Evolutionary conservation across 2,329 filamentous ascomycete genomes (phyloP).

Genomic region (Cryphonectria naterciae): DNA sequence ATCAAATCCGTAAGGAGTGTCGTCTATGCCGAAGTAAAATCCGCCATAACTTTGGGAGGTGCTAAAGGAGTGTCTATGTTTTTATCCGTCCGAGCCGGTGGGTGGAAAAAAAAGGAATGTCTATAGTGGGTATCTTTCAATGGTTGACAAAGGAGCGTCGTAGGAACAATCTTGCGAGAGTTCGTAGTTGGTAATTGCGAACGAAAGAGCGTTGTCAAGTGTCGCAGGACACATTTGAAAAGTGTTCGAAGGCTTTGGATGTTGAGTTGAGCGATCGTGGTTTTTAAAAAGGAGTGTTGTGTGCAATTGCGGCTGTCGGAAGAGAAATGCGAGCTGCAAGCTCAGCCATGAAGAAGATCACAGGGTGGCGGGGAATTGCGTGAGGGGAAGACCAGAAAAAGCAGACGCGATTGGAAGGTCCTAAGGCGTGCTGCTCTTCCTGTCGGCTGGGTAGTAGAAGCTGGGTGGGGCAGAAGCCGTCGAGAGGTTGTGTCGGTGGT

Average conservation of each 20-base stretch:
- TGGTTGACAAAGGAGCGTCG: slow-evolving; percentile 40
- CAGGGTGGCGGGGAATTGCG: slow-evolving; percentile 30
- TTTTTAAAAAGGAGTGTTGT: slow-evolving; percentile 31
- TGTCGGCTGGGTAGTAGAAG: slow-evolving; percentile 42
- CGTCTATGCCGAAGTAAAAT: slow-evolving; percentile 43
- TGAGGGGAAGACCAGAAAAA: slow-evolving; percentile 23
- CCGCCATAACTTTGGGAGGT: slow-evolving; percentile 41
- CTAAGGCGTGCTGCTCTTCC: slow-evolving; percentile 33
- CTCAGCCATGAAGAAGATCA: slow-evolving; percentile 37
- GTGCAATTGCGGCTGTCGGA: slow-evolving; percentile 41
- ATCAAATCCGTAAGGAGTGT: slow-evolving; percentile 51
- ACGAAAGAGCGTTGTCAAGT: slow-evolving; percentile 38
- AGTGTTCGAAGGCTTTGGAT: slow-evolving; percentile 33
- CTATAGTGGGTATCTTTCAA: slow-evolving; percentile 47
- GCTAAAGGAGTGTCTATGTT: slow-evolving; percentile 39
- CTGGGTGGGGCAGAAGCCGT: slow-evolving; percentile 41
- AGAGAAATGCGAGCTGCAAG: slow-evolving; percentile 32
- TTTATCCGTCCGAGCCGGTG: slow-evolving; percentile 41
- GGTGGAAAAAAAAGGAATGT: slow-evolving; percentile 45
- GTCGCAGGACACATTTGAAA: slow-evolving; percentile 38
- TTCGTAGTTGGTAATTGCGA: slow-evolving; percentile 34
- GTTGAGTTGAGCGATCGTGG: slow-evolving; percentile 36
- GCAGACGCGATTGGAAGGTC: slow-evolving; percentile 31
- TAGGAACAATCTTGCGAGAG: slow-evolving; percentile 30
- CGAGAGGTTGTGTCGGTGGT: slow-evolving; percentile 45